Base-by-base conservation (phyloP, 768 basidiomycete genomes). In the Mycena indigotica region DNA sequence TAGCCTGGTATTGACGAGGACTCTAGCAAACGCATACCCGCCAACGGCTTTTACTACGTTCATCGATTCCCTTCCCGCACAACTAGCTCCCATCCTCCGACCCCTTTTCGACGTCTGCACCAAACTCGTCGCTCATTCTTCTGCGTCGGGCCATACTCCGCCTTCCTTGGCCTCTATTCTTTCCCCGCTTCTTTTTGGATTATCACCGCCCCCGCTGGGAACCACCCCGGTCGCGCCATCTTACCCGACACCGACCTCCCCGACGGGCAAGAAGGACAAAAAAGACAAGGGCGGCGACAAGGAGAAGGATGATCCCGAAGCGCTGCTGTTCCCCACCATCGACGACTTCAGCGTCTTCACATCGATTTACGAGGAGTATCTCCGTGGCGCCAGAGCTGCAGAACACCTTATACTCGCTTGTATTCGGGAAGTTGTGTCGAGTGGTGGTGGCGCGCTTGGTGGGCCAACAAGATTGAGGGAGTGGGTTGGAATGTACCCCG, bases 331-430 rank as follows among this genome's bases (percentile, higher is more conserved):
- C 39, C 60, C 60, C 16, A 61, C 60, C 1, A 24, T 57, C 26
- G 60, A 61, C 25, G 60, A 61, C 41, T 62, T 57, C 26, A 28
- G 29, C 32, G 24, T 44, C 5, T 84, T 87, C 73, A 76, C 81
- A 54, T 76, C 76, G 53, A 81, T 84, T 6, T 91, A 91, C 68
- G 67, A 77, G 21, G 77, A 80, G 61, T 98, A 93, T 69, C 83
- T 96, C 28, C 87, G 90, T 44, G 81, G 91, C 16, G 87, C 88
- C 3, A 85, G 87, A 30, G 96, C 95, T 1, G 91, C 90, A 65
- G 96, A 99, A 69, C 96, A 99, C 63, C 77, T 99, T 49, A 76
- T 98, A n/a, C 82, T 98, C 13, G 83, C 92, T 0, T 96, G 89
- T 70, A 88, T 98, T 56, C 85, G 95, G 78, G 87, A 93, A 65